Conservation (phyloP, 2,329 filamentous ascomycete genomes). For the Aspergillus ochraceus region DNA sequence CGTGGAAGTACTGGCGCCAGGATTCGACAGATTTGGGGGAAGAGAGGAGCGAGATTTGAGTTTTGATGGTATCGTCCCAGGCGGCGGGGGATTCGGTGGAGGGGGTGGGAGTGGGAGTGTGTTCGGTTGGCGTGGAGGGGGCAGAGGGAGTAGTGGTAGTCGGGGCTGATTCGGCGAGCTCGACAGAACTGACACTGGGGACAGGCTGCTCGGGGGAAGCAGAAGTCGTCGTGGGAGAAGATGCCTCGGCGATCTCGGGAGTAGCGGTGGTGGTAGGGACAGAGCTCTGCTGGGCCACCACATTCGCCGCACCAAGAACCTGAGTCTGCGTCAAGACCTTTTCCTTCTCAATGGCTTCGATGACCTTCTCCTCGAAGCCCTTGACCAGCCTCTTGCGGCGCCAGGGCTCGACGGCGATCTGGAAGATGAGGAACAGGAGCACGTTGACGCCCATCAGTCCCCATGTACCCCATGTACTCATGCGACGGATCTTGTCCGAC, state of each 20-base stretch:
- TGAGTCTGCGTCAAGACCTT: slow-evolving; percentile 38
- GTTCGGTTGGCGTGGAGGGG: not conserved
- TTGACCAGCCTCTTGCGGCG: slow-evolving; percentile 75
- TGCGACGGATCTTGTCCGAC: slow-evolving; percentile 94
- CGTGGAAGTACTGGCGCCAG: slow-evolving; percentile 54
- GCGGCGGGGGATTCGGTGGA: not conserved
- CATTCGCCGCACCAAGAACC: slow-evolving; percentile 1
- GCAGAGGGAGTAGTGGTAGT: not conserved
- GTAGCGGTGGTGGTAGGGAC: not conserved
- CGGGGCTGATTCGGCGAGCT: not conserved
- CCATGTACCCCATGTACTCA: slow-evolving; percentile 98
- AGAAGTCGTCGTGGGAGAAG: not conserved
- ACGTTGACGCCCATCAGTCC: slow-evolving; percentile 97
- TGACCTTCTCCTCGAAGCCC: slow-evolving; percentile 77
- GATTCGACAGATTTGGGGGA: slow-evolving; percentile 34
- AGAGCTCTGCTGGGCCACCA: not conserved
- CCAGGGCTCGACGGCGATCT: slow-evolving; percentile 93
- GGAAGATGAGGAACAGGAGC: slow-evolving; percentile 78
- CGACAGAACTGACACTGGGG: not conserved
- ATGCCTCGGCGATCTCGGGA: not conserved
- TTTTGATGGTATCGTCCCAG: slow-evolving; percentile 13
- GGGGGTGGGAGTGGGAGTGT: not conserved
- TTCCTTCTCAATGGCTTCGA: slow-evolving; percentile 69
- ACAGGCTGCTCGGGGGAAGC: not conserved
- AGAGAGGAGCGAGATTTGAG: slow-evolving; percentile 24